Conservation (phyloP, 2,329 filamentous ascomycete species). For the Arthrobotrys megalospora region DNA sequence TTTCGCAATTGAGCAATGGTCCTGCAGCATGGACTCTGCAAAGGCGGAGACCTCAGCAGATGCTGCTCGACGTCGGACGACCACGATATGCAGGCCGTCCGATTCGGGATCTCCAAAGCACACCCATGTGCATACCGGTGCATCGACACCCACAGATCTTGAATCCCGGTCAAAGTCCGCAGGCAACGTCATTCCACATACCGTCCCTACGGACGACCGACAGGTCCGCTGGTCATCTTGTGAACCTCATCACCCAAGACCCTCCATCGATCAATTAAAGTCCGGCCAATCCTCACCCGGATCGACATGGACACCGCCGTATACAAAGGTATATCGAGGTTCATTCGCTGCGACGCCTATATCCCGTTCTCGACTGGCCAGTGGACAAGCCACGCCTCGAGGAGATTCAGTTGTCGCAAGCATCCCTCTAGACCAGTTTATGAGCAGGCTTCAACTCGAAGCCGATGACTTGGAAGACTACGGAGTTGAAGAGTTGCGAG, state of each 20-base stretch:
- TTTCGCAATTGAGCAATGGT: slow-evolving; percentile 21
- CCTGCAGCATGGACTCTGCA: slow-evolving; percentile 57
- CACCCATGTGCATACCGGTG: slow-evolving; percentile 8
- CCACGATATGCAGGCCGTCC: slow-evolving; percentile 25
- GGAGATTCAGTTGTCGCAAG: slow-evolving; percentile 30
- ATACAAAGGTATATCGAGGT: slow-evolving; percentile 55
- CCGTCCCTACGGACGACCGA: slow-evolving; percentile 23
- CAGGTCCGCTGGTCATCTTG: slow-evolving; percentile 36
- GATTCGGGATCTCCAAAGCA: slow-evolving; percentile 42
- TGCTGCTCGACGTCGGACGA: slow-evolving; percentile 49
- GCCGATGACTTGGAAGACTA: slow-evolving; percentile 66
- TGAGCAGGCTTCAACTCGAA: slow-evolving; percentile 65
- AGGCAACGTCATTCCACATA: background rate
- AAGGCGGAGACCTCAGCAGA: slow-evolving; percentile 52
- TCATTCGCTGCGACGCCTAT: slow-evolving; percentile 56
- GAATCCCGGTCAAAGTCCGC: slow-evolving; percentile 1
- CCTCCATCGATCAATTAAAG: slow-evolving; percentile 31
- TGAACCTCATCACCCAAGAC: slow-evolving; percentile 27
- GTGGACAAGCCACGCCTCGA: slow-evolving; percentile 48
- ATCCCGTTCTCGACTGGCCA: slow-evolving; percentile 45
- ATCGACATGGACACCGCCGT: slow-evolving; percentile 38
- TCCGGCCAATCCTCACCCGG: slow-evolving; percentile 50
- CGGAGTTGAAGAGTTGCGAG: slow-evolving; percentile 68
- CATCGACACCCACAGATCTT: slow-evolving; percentile 24
- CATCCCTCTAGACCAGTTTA: slow-evolving; percentile 56